Conservation (phyloP, 768 basidiomycete species). For the Astraeus odoratus region DNA sequence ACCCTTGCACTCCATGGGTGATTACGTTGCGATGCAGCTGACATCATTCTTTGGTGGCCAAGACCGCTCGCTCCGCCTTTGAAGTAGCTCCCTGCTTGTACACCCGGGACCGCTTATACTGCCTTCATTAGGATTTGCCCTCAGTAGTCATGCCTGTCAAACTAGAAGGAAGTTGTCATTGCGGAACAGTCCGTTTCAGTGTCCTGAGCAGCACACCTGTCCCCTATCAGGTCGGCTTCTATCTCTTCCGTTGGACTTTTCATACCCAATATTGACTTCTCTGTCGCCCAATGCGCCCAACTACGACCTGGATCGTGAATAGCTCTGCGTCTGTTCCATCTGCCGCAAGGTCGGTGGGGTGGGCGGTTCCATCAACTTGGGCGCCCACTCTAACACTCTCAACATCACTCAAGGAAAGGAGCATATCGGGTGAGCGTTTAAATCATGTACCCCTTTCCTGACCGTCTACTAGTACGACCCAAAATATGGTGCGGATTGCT, state of each 20-base stretch:
- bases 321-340: conserved; percentile 63
- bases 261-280: not conserved
- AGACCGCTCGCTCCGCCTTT: too few species aligned
- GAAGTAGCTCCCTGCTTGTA: too few species aligned
- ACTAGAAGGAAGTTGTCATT: conserved; percentile 36
- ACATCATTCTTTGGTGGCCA: too few species aligned
- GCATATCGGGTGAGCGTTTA: conserved; percentile 44
- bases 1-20: too few species aligned
- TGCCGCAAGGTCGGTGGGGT: conserved; percentile 65
- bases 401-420: conserved; percentile 46
- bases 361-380: conserved; percentile 63
- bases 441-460: too few species aligned
- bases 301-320: not conserved
- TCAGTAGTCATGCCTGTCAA: conserved; percentile 54
- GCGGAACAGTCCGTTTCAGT: conserved; percentile 28
- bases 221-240: conserved; percentile 53
- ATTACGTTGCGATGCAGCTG: too few species aligned
- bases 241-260: not conserved
- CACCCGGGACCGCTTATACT: too few species aligned
- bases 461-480: too few species aligned
- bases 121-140: too few species aligned
- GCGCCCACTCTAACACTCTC: conserved; percentile 45
- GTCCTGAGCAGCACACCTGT: conserved; percentile 46
- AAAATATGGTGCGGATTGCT: too few species aligned
- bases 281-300: not conserved